Conservation (phyloP, 257 asterid genomes). For the Gynochthodes officinalis region DNA sequence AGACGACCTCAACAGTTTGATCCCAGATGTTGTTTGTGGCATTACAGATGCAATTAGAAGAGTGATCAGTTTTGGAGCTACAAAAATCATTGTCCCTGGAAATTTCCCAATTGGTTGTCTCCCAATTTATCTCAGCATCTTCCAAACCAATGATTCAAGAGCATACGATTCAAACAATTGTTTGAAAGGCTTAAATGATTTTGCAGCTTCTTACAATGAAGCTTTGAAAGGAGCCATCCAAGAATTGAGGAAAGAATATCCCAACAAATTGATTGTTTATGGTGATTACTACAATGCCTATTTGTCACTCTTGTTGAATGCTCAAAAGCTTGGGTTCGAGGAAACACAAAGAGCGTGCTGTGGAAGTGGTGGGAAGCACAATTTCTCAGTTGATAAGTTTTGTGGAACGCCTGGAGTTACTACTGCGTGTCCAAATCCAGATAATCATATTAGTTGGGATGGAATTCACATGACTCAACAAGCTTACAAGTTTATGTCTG, state of each 20-base stretch:
- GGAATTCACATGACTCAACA: no score
- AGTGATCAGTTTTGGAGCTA: conserved; percentile 8
- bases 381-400: no score
- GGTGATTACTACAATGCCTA: conserved; percentile 26
- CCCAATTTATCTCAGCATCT: no score
- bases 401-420: no score
- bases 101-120: no score
- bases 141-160: neutral
- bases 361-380: no score
- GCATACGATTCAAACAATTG: conserved; percentile 9
- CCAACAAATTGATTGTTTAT: conserved; percentile 2
- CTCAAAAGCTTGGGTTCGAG: neutral
- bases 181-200: neutral
- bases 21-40: neutral
- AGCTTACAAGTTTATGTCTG: no score
- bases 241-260: conserved; percentile 2
- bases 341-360: no score
- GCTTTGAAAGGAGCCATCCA: neutral
- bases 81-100: no score
- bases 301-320: neutral
- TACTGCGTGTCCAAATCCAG: no score
- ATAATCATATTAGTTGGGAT: no score
- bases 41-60: neutral
- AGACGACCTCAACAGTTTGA: neutral
- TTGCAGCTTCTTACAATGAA: neutral